phyloP scores from a whole-genome alignment of 2,329 filamentous ascomycete genomes.

The Diaporthe sp. region DNA sequence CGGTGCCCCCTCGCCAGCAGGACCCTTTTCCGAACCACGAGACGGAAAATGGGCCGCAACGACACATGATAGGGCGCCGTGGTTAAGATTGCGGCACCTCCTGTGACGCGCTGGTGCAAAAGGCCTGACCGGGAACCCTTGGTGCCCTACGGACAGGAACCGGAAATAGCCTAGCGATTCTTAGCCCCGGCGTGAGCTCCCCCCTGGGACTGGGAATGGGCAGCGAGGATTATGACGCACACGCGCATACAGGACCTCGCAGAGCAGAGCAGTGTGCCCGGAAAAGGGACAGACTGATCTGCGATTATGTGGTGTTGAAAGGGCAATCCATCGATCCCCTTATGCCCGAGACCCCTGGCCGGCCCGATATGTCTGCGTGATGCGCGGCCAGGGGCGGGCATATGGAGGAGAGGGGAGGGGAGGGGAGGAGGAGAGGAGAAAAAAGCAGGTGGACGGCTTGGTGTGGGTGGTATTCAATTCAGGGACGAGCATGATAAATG shows the following conservation, averaged over 20 bases:
- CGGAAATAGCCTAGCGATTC: slow-evolving; percentile 10
- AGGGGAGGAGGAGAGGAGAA: neutral
- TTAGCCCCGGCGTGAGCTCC: neutral
- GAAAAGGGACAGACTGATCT: neutral
- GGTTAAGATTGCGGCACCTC: slow-evolving; percentile 1
- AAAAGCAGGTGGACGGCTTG: neutral
- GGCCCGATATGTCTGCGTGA: neutral
- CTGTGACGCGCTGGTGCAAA: slow-evolving; percentile 8
- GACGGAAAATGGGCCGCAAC: neutral
- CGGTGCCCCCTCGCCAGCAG: neutral
- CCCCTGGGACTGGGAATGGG: neutral
- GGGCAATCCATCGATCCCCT: slow-evolving; percentile 2
- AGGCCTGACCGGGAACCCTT: neutral
- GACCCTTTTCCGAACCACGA: neutral
- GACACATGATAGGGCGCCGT: slow-evolving; percentile 6
- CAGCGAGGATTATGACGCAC: neutral
- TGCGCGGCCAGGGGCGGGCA: neutral
- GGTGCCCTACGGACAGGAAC: neutral
- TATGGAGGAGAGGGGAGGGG: neutral
- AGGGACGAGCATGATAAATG: neutral
- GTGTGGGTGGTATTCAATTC: slow-evolving; percentile 13
- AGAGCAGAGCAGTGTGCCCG: neutral
- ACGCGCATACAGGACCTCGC: neutral
- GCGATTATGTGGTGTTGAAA: neutral
- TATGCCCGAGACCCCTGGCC: neutral